Evolutionary conservation across 495 filamentous ascomycete species (phyloP).

Genomic region (Neurospora sp.): DNA sequence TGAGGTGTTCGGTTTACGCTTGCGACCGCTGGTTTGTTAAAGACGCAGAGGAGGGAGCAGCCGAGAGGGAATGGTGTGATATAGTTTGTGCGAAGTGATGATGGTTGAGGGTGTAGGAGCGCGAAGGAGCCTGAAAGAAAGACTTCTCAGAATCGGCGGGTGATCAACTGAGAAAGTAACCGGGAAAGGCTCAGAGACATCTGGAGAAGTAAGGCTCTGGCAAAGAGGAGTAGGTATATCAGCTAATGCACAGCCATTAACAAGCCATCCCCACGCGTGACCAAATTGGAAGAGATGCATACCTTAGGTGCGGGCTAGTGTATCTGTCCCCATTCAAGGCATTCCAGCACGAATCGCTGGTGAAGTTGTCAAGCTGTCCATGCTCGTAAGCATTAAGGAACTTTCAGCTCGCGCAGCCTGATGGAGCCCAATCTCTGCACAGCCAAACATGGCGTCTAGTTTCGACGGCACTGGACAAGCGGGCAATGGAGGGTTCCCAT

Average conservation of each 20-base stretch:
- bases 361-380: not conserved
- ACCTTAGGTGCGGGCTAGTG: not conserved
- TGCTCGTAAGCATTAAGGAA: not conserved
- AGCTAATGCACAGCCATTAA: not conserved
- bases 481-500: not conserved
- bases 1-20: too few relatives aligned
- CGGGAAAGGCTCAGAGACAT: not conserved
- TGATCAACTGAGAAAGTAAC: not conserved
- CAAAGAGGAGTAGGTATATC: not conserved
- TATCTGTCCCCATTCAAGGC: not conserved
- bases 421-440: not conserved
- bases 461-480: not conserved
- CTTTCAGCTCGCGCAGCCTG: not conserved
- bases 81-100: not conserved
- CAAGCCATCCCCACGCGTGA: not conserved
- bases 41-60: too few relatives aligned
- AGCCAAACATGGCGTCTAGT: not conserved
- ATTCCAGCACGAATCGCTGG: not conserved
- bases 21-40: too few relatives aligned
- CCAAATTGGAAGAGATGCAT: not conserved
- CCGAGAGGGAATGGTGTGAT: fast-evolving
- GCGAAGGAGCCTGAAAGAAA: not conserved
- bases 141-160: not conserved
- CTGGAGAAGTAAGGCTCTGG: not conserved
- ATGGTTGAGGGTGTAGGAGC: not conserved